These are phyloP conservation scores for Luzula sylvatica DNA, from an alignment of 176 grass and related monocot genomes.

Conservation along the genomic window DNA sequence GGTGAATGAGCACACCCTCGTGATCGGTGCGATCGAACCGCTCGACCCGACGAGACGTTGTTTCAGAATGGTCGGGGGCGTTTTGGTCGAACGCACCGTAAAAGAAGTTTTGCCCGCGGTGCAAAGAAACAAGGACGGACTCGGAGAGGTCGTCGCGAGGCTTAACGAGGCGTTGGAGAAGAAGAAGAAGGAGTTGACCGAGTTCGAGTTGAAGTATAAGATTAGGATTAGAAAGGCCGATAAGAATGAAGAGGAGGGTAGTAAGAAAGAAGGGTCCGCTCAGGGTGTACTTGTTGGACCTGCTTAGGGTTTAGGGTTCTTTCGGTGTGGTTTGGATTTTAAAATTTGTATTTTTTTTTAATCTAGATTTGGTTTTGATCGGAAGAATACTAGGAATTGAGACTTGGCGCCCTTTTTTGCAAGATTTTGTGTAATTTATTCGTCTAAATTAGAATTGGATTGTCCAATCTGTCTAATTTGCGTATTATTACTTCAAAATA, in stretches of 20 bases:
- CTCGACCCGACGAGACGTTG: slow-evolving; percentile 63
- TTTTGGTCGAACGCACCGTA: slow-evolving; percentile 76
- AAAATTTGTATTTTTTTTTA: no score
- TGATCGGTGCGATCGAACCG: slow-evolving; percentile 66
- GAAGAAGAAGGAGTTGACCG: slow-evolving; percentile 62
- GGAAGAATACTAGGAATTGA: no score
- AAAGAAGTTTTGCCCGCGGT: slow-evolving; percentile 64
- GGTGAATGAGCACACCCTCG: slow-evolving; percentile 73
- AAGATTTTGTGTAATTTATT: no score
- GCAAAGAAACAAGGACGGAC: slow-evolving; percentile 70
- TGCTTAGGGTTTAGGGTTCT: slow-evolving; percentile 8
- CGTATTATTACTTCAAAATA: no score
- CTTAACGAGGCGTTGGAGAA: slow-evolving; percentile 71
- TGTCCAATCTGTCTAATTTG: no score
- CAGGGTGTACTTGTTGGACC: slow-evolving; percentile 90
- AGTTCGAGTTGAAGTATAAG: slow-evolving; percentile 91
- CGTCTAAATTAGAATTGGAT: no score
- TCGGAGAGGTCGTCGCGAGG: slow-evolving; percentile 61
- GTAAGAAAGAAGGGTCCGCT: slow-evolving; percentile 47
- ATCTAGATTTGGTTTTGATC: no score
- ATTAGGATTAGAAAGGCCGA: slow-evolving; percentile 65
- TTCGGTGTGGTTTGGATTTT: no score
- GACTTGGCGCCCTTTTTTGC: no score
- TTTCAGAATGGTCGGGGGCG: slow-evolving; percentile 80
- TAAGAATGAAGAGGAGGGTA: slow-evolving; percentile 25